These are phyloP conservation scores for Meripilus lineatus DNA, from an alignment of 1,284 basidiomycete species.

Conservation along the genomic window DNA sequence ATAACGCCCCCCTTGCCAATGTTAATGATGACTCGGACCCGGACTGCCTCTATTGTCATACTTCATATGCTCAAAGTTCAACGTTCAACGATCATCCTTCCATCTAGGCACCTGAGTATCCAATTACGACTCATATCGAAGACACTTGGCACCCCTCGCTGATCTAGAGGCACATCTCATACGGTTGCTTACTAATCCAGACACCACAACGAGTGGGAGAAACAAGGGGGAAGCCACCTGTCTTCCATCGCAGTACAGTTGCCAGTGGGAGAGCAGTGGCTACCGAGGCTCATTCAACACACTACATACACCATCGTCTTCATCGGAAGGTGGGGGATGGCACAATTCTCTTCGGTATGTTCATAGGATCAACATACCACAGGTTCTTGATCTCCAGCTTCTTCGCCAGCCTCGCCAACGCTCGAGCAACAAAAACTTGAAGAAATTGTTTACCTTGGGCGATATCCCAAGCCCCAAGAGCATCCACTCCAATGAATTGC, in stretches of 20 bases:
- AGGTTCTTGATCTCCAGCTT: slow-evolving; percentile 16
- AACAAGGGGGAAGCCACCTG: slow-evolving; percentile 46
- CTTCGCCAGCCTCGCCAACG: too few species aligned
- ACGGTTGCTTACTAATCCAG: slow-evolving; percentile 50
- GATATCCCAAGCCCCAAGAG: slow-evolving; percentile 61
- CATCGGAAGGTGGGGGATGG: too few species aligned
- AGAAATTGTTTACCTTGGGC: slow-evolving; percentile 60
- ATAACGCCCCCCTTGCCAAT: too few species aligned
- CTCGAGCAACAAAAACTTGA: too few species aligned
- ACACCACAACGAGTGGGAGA: slow-evolving; percentile 55
- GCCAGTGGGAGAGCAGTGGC: too few species aligned
- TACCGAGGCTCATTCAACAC: too few species aligned
- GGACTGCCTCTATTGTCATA: too few species aligned
- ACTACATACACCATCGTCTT: too few species aligned
- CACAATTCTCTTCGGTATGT: too few species aligned
- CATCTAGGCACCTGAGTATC: slow-evolving; percentile 34
- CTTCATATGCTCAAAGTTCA: too few species aligned
- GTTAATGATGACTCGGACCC: too few species aligned
- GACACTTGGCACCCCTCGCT: slow-evolving; percentile 56
- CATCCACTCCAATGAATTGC: slow-evolving; percentile 60
- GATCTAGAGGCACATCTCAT: slow-evolving; percentile 66
- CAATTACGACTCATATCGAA: slow-evolving; percentile 57
- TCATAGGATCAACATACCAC: slow-evolving; percentile 12
- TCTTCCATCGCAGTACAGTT: slow-evolving; percentile 21
- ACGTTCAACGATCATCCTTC: too few species aligned